phyloP scores from a whole-genome alignment of 352 stramenopile species.

The Phytophthora meadii region DNA sequence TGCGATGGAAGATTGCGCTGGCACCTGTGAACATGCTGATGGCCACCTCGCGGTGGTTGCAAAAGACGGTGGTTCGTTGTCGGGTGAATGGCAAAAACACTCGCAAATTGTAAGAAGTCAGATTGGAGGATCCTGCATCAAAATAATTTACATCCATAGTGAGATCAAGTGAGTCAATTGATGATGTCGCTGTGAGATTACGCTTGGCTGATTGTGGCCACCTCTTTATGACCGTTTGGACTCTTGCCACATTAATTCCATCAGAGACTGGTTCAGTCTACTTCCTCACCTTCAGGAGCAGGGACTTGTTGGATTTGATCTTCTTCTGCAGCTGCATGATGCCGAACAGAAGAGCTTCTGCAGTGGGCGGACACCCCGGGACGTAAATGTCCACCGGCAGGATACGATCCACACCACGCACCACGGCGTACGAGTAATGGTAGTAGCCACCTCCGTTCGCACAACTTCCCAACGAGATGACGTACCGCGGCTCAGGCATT shows the following conservation, averaged over 20 bases:
- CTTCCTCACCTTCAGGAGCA: slow-evolving; percentile 23
- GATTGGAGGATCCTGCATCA: neutral
- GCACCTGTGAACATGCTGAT: slow-evolving; percentile 8
- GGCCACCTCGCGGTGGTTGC: slow-evolving; percentile 12
- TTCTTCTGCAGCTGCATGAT: slow-evolving; percentile 27
- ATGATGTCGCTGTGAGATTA: slow-evolving; percentile 3
- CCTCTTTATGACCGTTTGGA: neutral
- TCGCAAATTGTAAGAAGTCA: neutral
- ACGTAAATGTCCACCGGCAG: slow-evolving; percentile 99
- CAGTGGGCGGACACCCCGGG: slow-evolving; percentile 89
- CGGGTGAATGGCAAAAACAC: neutral
- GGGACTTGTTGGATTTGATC: slow-evolving; percentile 15
- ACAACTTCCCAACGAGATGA: slow-evolving; percentile 98
- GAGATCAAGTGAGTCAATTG: slow-evolving; percentile 2
- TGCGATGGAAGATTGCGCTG: slow-evolving; percentile 12
- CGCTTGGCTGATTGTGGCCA: slow-evolving; percentile 8
- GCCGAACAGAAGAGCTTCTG: slow-evolving; percentile 18
- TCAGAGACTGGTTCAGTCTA: slow-evolving; percentile 33
- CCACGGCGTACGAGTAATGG: slow-evolving; percentile 96
- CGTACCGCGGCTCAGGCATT: slow-evolving; percentile 98
- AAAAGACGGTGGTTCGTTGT: slow-evolving; percentile 19
- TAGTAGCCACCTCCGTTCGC: slow-evolving; percentile 95
- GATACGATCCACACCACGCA: slow-evolving; percentile 96
- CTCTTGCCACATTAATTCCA: neutral
- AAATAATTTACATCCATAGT: slow-evolving; percentile 16